Base-by-base conservation (phyloP, 169 alveolate genomes). In the Plasmodium billcollinsi region DNA sequence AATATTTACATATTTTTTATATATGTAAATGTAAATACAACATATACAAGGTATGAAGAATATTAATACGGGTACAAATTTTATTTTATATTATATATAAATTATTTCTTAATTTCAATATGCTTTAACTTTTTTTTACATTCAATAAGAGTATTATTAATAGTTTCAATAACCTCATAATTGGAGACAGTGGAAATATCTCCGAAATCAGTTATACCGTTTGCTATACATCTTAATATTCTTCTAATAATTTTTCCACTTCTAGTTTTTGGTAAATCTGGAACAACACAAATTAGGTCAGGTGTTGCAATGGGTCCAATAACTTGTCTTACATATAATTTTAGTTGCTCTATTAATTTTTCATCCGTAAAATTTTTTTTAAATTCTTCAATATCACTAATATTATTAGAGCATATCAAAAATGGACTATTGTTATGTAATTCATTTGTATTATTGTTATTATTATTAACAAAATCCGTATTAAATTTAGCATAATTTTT, bases 271-370 rank as follows among this genome's bases (percentile, higher is more conserved):
- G 99, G 99, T 56, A 98, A 88, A 50, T 93, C 88, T n/a, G 94
- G 93, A 43, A 95, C 97, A 33, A 96, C 70, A 20, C 95, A 78
- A 54, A 97, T 96, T 62, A 93, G 90, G 86, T 98, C 99, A 3
- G 99, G 99, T 52, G 98, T 93, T 45, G 98, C 99, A 56, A 98
- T 95, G 4, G 98, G 98, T 2, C 99, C 99, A 21, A 98, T 96
- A 56, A 92, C 96, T 62, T 93, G 93, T 45, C 98, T 86, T 56
- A 96, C 97, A 47, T 85, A 80, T 21, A 76, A 58, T 50, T 90
- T 75, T 20, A 92, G 49, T 72, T 92, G 85, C 56, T 83, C 91
- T 67, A 69, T 69, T 43, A 83, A 54, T 39, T 69, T 69, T 15
- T 83, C 83, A 83, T 83, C 91, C 0, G 85, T 67, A 61, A 56